Evolutionary conservation across 2,329 filamentous ascomycete genomes (phyloP).

Genomic region (Arthrobotrys sinensis): DNA sequence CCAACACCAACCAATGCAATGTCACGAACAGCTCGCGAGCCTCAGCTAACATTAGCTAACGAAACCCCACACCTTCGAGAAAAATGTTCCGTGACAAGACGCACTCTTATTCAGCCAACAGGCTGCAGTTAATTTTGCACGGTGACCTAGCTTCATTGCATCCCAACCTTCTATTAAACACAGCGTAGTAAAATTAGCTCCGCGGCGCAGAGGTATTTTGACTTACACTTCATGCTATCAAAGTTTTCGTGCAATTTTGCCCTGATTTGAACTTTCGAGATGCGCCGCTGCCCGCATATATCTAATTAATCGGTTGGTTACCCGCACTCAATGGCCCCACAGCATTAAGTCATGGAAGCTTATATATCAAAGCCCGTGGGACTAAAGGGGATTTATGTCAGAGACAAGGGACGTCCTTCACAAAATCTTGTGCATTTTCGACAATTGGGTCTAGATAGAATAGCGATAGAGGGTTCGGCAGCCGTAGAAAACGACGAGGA

Average conservation of each 20-base stretch:
- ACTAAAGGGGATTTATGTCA: constrained; percentile 24
- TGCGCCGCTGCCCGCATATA: constrained; percentile 20
- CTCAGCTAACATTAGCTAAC: neutral
- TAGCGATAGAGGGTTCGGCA: neutral
- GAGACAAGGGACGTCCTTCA: neutral
- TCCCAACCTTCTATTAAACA: constrained; percentile 26
- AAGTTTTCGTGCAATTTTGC: constrained; percentile 20
- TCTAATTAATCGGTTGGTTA: constrained; percentile 25
- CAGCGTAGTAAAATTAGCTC: constrained; percentile 15
- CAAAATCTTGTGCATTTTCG: neutral
- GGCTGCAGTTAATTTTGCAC: constrained; percentile 12
- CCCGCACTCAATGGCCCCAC: constrained; percentile 20
- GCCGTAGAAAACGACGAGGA: neutral
- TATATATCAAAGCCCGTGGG: constrained; percentile 17
- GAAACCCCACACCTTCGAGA: constrained; percentile 13
- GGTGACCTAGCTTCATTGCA: constrained; percentile 14
- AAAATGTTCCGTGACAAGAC: constrained; percentile 28
- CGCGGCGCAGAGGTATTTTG: constrained; percentile 25
- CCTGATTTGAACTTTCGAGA: constrained; percentile 27
- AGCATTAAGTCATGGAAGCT: constrained; percentile 25
- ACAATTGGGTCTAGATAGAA: neutral
- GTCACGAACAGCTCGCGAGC: constrained; percentile 2
- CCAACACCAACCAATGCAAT: constrained; percentile 16
- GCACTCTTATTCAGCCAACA: constrained; percentile 4
- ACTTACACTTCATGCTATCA: constrained; percentile 10